Base-by-base conservation (phyloP, 805 yeast genomes). In the Cyberlindnera nakhonratchasimensis region DNA sequence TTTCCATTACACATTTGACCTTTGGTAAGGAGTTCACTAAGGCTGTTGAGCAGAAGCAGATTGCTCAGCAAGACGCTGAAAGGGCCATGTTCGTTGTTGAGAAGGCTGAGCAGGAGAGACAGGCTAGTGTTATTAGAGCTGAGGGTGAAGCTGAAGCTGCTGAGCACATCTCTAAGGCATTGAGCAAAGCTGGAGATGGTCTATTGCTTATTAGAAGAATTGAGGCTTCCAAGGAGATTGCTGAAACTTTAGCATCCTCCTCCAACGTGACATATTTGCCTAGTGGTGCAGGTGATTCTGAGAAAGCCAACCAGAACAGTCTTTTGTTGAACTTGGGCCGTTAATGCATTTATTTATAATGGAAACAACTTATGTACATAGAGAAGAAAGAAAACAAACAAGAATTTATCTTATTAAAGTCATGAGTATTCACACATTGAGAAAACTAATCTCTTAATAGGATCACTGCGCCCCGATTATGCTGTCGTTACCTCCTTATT, bases 81-180 rank as follows among this genome's bases (percentile, higher is more conserved):
- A 78, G 99, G 54, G 96, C 98, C 45, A 85, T 84, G 59, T 93
- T 79, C 61, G 72, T 87, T 40, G 97, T 93, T 42, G 97, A 90
- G 61, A 85, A 85, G 62, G 98, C 98, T 8, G 97, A 93, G 66
- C 99, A 93, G 70, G 98, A 91, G 66, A 80, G 96, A 62, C 90
- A 85, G 65, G 99, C 98, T 2, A 72, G 86, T 36, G 88, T 93
- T 57, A 90, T 93, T 53, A 80, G 98, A 58, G 99, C 99, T 22
- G 99, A 93, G 68, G 99, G 98, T 69, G 99, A 93, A 70, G 99
- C 99, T 38, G 98, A 93, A 66, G 88, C 96, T 45, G 99, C 99
- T 4, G 98, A 93, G 47, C 81, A 81, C 47, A 93, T 93, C 49
- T 88, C 96, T 26, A 86, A 82, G 66, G 97, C 98, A 5, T 76